A percentile compares a stretch with the other conserved stretches of the same genome.
Evolutionary conservation across 2,329 filamentous ascomycete genomes (phyloP).

Genomic region (Calycina marina): DNA sequence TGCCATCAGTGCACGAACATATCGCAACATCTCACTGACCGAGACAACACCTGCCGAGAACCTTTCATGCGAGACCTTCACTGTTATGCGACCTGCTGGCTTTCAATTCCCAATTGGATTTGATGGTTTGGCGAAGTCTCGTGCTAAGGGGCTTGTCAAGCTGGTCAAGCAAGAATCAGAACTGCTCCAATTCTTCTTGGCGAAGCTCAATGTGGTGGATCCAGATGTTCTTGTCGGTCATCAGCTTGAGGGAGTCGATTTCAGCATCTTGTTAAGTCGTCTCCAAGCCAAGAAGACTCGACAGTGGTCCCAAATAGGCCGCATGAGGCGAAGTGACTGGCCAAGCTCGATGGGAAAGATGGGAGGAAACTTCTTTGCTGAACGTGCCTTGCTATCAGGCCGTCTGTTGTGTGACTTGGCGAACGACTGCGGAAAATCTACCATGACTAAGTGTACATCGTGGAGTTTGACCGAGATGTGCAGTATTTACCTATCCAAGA

Average conservation of each 20-base stretch:
- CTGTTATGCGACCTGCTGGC: conserved; percentile 69
- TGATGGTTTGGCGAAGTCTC: conserved; percentile 55
- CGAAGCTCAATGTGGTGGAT: conserved; percentile 74
- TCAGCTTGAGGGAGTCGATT: conserved; percentile 93
- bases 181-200: conserved; percentile 76
- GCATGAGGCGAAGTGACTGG: conserved; percentile 74
- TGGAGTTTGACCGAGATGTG: conserved; percentile 99
- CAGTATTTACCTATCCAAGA: conserved; percentile 63
- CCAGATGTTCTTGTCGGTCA: conserved; percentile 91
- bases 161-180: conserved; percentile 73
- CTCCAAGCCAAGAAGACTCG: conserved; percentile 82
- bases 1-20: conserved; percentile 79
- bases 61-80: conserved; percentile 81
- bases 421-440: conserved; percentile 92
- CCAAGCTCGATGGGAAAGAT: conserved; percentile 74
- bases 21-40: conserved; percentile 74
- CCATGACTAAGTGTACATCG: conserved; percentile 93
- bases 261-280: conserved; percentile 76
- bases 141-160: conserved; percentile 63
- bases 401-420: conserved; percentile 84
- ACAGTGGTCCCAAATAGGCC: conserved; percentile 86
- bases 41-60: conserved; percentile 84
- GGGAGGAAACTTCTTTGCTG: conserved; percentile 82
- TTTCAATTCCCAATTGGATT: conserved; percentile 74
- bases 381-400: conserved; percentile 78